These are phyloP conservation scores for Trichoderma sp. DNA, from an alignment of 2,329 filamentous ascomycete species.

Conservation along the genomic window DNA sequence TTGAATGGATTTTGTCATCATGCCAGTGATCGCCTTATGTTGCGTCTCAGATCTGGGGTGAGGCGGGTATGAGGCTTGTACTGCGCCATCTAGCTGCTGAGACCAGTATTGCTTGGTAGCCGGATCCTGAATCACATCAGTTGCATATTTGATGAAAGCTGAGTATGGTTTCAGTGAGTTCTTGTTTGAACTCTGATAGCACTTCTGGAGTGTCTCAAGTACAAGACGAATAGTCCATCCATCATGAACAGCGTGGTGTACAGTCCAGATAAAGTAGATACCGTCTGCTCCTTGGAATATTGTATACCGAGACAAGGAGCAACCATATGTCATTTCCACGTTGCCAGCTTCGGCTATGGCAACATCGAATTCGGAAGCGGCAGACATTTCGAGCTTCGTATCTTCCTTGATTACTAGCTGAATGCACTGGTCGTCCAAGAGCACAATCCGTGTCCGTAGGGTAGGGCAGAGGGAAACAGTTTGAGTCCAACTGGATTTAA, in stretches of 20 bases:
- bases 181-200: neutral
- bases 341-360: neutral
- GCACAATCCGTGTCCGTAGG: slow-evolving; percentile 17
- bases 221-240: slow-evolving; percentile 30
- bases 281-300: neutral
- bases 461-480: slow-evolving; percentile 1
- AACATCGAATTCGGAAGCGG: neutral
- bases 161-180: neutral
- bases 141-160: neutral
- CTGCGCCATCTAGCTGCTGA: slow-evolving; percentile 20
- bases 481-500: slow-evolving; percentile 32
- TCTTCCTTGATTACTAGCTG: slow-evolving; percentile 23
- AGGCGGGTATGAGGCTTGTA: slow-evolving; percentile 18
- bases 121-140: neutral
- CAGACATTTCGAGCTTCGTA: neutral
- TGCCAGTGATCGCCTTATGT: neutral
- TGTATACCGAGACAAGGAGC: neutral
- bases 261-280: slow-evolving; percentile 27
- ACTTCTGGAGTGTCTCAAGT: slow-evolving; percentile 19
- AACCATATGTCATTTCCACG: slow-evolving; percentile 5
- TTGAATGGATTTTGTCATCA: neutral
- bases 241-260: slow-evolving; percentile 34
- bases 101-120: slow-evolving; percentile 22
- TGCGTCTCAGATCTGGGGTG: neutral
- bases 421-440: slow-evolving; percentile 11